Percentiles rank a stretch among this genome's conserved stretches.
phyloP scores from a whole-genome alignment of 2,329 filamentous ascomycete species.

The Trichoderma oligosporum region DNA sequence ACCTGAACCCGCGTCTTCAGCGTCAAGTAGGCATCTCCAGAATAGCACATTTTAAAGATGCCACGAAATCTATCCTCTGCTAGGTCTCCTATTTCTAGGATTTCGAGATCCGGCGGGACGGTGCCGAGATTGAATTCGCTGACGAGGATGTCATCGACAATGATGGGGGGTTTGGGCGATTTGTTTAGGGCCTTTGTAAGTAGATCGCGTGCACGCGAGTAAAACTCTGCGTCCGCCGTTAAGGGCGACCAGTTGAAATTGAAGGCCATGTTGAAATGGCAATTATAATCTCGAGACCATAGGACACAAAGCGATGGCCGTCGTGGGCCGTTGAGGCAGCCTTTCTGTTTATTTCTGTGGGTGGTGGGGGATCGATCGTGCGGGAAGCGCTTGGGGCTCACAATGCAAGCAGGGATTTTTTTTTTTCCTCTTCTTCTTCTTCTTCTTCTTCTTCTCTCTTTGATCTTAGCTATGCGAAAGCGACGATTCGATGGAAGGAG shows the following conservation, averaged over 20 bases:
- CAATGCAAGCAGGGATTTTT: slow-evolving; percentile 2
- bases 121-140: slow-evolving; percentile 96
- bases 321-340: slow-evolving; percentile 15
- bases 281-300: slow-evolving; percentile 36
- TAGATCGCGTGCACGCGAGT: slow-evolving; percentile 86
- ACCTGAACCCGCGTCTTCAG: slow-evolving; percentile 93
- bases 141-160: slow-evolving; percentile 98
- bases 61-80: slow-evolving; percentile 95
- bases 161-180: slow-evolving; percentile 95
- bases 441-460: not conserved
- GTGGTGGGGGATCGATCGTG: slow-evolving; percentile 13
- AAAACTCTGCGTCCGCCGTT: slow-evolving; percentile 89
- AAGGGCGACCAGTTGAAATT: slow-evolving; percentile 99
- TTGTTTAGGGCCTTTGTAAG: slow-evolving; percentile 95
- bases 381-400: slow-evolving; percentile 9
- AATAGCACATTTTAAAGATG: slow-evolving; percentile 99
- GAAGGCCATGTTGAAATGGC: slow-evolving; percentile 82
- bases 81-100: slow-evolving; percentile 94
- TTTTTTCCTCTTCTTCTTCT: not conserved
- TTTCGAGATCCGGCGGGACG: slow-evolving; percentile 91
- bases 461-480: not conserved
- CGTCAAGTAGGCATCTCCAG: slow-evolving; percentile 91
- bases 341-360: not conserved
- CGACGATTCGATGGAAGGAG: not conserved
- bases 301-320: slow-evolving; percentile 26